phyloP scores from a whole-genome alignment of 495 filamentous ascomycete species.

The Neurospora hispaniola region DNA sequence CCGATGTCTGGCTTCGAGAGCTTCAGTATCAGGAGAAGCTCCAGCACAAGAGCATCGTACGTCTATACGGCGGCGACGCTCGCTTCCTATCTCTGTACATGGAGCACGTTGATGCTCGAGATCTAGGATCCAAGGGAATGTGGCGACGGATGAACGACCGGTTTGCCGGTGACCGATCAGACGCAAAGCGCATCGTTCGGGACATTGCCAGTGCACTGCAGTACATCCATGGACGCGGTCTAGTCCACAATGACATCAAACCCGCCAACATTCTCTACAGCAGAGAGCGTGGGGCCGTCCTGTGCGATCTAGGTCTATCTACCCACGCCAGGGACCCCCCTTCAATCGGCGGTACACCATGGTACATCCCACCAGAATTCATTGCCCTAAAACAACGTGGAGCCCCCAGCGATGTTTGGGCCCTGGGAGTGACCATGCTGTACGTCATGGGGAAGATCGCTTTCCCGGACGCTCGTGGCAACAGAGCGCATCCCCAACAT shows the following conservation, averaged over 20 bases:
- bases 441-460: conserved; percentile 36
- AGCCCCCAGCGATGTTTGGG: conserved; percentile 38
- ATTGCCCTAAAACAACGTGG: conserved; percentile 37
- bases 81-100: conserved; percentile 40
- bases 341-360: conserved; percentile 37
- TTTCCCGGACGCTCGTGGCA: conserved; percentile 34
- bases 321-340: conserved; percentile 27
- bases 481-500: conserved; percentile 30
- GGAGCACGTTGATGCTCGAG: conserved; percentile 40
- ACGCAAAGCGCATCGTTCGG: conserved; percentile 34
- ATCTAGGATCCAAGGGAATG: conserved; percentile 27
- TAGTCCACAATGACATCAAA: conserved; percentile 43
- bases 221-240: conserved; percentile 34
- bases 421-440: conserved; percentile 39
- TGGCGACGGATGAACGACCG: conserved; percentile 33
- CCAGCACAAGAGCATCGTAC: conserved; percentile 37
- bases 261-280: conserved; percentile 44
- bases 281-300: conserved; percentile 36
- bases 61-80: conserved; percentile 37
- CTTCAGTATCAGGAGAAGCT: conserved; percentile 36
- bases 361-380: conserved; percentile 41
- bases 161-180: conserved; percentile 29
- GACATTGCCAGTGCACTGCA: conserved; percentile 35
- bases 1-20: conserved; percentile 40
- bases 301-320: conserved; percentile 39